Evolutionary conservation across 352 stramenopile species (phyloP).

Genomic region (Phytophthora megakarya): DNA sequence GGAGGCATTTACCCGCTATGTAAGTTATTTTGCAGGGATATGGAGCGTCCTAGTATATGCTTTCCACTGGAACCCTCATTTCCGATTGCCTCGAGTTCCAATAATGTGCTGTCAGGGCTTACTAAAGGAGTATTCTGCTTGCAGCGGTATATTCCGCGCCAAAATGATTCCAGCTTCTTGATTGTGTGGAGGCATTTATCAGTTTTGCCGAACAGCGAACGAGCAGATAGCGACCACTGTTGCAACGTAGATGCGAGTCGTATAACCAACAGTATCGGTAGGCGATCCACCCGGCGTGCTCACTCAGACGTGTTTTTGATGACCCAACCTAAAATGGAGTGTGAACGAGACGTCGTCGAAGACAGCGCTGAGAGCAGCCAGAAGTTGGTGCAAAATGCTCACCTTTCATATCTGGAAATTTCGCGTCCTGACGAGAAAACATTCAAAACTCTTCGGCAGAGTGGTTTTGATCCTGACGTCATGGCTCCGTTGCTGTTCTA

Average conservation of each 20-base stretch:
- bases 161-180: constrained; percentile 44
- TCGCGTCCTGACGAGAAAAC: constrained; percentile 10
- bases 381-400: background rate
- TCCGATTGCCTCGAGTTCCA: background rate
- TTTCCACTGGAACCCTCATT: background rate
- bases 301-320: constrained; percentile 27
- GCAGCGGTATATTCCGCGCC: constrained; percentile 40
- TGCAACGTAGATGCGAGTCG: background rate
- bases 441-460: constrained; percentile 22
- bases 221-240: background rate
- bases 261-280: background rate
- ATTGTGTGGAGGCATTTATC: constrained; percentile 43
- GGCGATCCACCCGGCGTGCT: constrained; percentile 10
- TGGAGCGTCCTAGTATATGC: constrained; percentile 37
- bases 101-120: background rate
- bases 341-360: background rate
- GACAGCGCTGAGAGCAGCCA: background rate
- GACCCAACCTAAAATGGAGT: constrained; percentile 1
- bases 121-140: constrained; percentile 47
- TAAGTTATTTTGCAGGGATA: constrained; percentile 44
- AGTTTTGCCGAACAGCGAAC: background rate
- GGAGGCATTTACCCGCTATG: constrained; percentile 29
- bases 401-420: constrained; percentile 21
- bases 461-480: constrained; percentile 49
- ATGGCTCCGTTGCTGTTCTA: constrained; percentile 53